Conservation (phyloP, 352 stramenopile genomes). For the Pythium rishiriense region DNA sequence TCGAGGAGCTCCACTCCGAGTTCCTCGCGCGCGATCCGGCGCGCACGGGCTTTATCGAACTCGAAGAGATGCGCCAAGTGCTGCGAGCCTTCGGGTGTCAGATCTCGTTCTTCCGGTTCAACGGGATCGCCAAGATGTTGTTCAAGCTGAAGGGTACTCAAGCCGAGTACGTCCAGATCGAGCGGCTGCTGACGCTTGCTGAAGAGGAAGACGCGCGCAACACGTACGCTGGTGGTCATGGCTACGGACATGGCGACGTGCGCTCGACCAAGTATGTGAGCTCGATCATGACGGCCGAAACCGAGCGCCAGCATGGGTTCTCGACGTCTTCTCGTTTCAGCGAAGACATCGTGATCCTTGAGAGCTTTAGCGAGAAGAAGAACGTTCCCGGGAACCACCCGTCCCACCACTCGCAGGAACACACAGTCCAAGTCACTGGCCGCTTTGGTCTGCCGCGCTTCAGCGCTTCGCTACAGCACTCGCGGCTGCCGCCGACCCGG, state of each 20-base stretch:
- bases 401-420: conserved; percentile 8
- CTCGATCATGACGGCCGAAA: conserved; percentile 14
- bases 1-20: conserved; percentile 40
- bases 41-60: conserved; percentile 38
- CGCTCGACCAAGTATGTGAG: conserved; percentile 6
- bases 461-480: neutral
- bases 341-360: conserved; percentile 19
- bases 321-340: conserved; percentile 11
- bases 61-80: conserved; percentile 43
- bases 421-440: conserved; percentile 4
- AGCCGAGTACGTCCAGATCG: conserved; percentile 46
- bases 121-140: conserved; percentile 52
- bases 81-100: conserved; percentile 44
- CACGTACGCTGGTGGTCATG: neutral
- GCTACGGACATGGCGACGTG: neutral
- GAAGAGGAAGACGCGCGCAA: conserved; percentile 4
- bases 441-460: conserved; percentile 16
- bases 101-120: conserved; percentile 58
- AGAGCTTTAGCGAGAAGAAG: conserved; percentile 12
- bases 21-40: conserved; percentile 31
- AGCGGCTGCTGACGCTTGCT: conserved; percentile 9
- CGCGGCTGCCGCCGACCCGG: conserved; percentile 1
- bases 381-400: neutral
- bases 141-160: conserved; percentile 42
- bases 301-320: conserved; percentile 6